Conservation (phyloP, 73 alveolate species). For the Durusdinium trenchii region DNA sequence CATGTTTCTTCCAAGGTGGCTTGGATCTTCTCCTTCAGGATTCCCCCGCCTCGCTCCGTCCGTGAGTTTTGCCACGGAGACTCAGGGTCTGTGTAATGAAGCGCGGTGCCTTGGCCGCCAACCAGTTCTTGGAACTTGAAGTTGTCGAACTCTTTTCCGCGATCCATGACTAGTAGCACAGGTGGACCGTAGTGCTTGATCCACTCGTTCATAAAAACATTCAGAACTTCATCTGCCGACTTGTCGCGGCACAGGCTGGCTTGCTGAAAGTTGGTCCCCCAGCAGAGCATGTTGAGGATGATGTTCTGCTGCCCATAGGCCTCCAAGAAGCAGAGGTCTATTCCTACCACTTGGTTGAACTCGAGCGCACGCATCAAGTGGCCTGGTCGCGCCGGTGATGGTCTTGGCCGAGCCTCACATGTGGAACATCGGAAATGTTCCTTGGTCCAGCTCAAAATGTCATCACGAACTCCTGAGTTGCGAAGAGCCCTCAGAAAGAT, state of each 20-base stretch:
- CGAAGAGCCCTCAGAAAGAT: neutral
- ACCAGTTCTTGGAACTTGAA: neutral
- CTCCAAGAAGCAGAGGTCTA: neutral
- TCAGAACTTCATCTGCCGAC: neutral
- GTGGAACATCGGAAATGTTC: neutral
- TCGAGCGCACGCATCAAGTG: neutral
- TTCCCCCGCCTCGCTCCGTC: constrained; percentile 3
- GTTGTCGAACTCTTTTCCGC: neutral
- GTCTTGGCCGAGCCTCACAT: neutral
- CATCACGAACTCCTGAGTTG: neutral
- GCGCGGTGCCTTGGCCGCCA: neutral
- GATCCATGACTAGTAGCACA: neutral
- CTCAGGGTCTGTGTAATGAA: neutral
- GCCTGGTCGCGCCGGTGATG: neutral
- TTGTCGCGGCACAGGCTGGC: neutral
- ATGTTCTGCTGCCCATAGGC: neutral
- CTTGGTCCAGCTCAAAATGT: neutral
- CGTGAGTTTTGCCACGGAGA: constrained; percentile 28
- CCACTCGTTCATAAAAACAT: neutral
- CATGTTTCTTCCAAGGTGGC: neutral
- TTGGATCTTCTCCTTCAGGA: neutral
- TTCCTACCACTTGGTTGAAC: neutral
- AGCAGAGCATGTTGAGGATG: neutral
- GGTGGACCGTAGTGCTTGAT: constrained; percentile 22
- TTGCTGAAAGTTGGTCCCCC: constrained; percentile 24